phyloP scores from a whole-genome alignment of 352 stramenopile species.

The Hyphochytrium catenoides region DNA sequence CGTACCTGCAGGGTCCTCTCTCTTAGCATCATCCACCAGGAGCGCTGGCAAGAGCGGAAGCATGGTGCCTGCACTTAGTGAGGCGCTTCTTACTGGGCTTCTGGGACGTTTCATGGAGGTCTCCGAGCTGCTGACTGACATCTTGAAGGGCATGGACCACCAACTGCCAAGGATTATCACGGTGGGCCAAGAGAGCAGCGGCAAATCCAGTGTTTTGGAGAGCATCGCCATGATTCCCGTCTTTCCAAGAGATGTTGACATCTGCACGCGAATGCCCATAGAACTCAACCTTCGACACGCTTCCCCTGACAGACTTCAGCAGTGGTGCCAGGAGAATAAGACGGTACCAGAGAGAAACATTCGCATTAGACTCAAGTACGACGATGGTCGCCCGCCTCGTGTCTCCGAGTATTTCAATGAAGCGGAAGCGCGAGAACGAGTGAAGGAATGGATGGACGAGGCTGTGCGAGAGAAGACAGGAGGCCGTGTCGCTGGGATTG shows the following conservation, averaged over 20 bases:
- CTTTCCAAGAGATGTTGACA: constrained; percentile 1
- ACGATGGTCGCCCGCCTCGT: constrained; percentile 1
- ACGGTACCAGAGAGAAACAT: constrained; percentile 3
- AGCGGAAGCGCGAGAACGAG: background rate
- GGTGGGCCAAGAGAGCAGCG: constrained; percentile 1
- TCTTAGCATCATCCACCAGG: too few species aligned
- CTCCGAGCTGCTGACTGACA: background rate
- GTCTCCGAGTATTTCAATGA: constrained; percentile 1
- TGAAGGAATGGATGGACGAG: constrained; percentile 2
- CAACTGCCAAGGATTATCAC: constrained; percentile 3
- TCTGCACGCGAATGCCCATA: constrained; percentile 5
- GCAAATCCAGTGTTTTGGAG: constrained; percentile 5
- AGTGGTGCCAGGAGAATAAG: too few species aligned
- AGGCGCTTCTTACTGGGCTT: too few species aligned
- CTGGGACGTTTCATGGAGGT: too few species aligned
- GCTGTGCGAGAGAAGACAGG: constrained; percentile 3
- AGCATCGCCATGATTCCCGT: constrained; percentile 5
- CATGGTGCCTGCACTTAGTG: too few species aligned
- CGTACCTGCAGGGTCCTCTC: too few species aligned
- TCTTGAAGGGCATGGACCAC: constrained; percentile 1
- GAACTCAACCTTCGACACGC: constrained; percentile 4
- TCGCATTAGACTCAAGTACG: background rate
- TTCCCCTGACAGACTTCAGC: constrained; percentile 2
- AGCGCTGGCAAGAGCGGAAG: too few species aligned
- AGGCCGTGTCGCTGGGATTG: background rate